Conservation (phyloP, 768 basidiomycete species). For the Mycena kentingensis region DNA sequence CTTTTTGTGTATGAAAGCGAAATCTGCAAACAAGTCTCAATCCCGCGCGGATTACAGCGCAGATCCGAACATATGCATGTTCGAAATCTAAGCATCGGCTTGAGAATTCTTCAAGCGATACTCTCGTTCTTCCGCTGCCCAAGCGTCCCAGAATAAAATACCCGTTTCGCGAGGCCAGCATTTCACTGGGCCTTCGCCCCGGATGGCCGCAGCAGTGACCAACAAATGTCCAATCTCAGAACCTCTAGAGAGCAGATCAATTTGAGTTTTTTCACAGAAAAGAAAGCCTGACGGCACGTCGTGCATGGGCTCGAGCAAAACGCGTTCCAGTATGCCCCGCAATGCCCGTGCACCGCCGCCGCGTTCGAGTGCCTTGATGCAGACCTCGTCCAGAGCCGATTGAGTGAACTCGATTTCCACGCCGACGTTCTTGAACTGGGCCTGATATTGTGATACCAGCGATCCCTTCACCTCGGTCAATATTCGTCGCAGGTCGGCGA, state of each 20-base stretch:
- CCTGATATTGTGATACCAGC: conserved; percentile 84
- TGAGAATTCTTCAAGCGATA: conserved; percentile 21
- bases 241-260: conserved; percentile 44
- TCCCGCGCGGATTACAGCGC: no score
- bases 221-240: conserved; percentile 84
- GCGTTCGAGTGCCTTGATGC: conserved; percentile 71
- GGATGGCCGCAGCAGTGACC: conserved; percentile 71
- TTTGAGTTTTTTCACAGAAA: conserved; percentile 4
- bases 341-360: conserved; percentile 92
- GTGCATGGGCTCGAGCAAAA: conserved; percentile 90
- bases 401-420: conserved; percentile 87
- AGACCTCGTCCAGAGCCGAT: conserved; percentile 79
- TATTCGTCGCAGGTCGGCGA: conserved; percentile 83
- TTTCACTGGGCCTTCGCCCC: conserved; percentile 59
- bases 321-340: conserved; percentile 84
- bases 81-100: conserved; percentile 14
- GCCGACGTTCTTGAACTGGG: conserved; percentile 81
- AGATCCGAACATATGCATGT: conserved; percentile 15
- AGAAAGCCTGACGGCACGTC: conserved; percentile 74
- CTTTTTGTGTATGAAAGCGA: conserved; percentile 14
- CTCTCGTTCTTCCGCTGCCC: conserved; percentile 65
- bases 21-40: no score
- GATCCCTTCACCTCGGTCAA: conserved; percentile 92
- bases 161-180: conserved; percentile 74
- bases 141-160: conserved; percentile 73